Evolutionary conservation across 1,284 basidiomycete genomes (phyloP), one percentile per base, ranked within the genome.

Genomic region (Naganishia cerealis): DNA sequence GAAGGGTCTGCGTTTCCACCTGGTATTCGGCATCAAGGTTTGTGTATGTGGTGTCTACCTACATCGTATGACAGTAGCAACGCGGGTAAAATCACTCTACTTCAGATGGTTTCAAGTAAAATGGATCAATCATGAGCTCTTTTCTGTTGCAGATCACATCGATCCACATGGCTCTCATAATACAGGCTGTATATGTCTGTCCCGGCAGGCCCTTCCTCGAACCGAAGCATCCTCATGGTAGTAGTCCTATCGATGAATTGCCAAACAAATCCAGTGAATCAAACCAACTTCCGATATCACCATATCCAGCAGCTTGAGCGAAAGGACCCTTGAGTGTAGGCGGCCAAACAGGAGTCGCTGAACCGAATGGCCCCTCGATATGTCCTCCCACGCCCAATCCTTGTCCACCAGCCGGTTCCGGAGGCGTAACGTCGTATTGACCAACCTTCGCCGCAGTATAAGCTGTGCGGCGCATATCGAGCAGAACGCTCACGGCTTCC

Each of bases 251-350:
- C 1, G 61, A 63, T 18, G 61, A 63, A 38, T 63, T 63, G 15
- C 61, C 55, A 52, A 68, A 68, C 26, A 68, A 48, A n/a, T 68
- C 67, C 15, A 68, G 42, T 9, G 67, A 61, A 68, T 80, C 79
- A 65, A 79, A 80, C 79, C 76, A 80, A 66, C 78, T 72, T 65
- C 82, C 77, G 67, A 80, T 58, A 70, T 79, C 79, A 6, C 77
- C 78, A 15, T 79, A 70, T 16, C 77, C 69, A 13, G 78, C 77
- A 75, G 7, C 78, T 74, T 10, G 77, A 75, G 78, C 79, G 78
- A n/a, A 75, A 75, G 12, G 78, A 38, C 54, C 67, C 39, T 63
- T 63, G n/a, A 63, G 61, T 3, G 61, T 63, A 21, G 61, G 61
- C 12, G 67, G 67, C 67, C 67, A 68, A 10, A 63, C 55, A 15